Evolutionary conservation across 1,139 yeast species (phyloP), one percentile per base, ranked within the genome.

Genomic region (Blastobotrys proliferans): DNA sequence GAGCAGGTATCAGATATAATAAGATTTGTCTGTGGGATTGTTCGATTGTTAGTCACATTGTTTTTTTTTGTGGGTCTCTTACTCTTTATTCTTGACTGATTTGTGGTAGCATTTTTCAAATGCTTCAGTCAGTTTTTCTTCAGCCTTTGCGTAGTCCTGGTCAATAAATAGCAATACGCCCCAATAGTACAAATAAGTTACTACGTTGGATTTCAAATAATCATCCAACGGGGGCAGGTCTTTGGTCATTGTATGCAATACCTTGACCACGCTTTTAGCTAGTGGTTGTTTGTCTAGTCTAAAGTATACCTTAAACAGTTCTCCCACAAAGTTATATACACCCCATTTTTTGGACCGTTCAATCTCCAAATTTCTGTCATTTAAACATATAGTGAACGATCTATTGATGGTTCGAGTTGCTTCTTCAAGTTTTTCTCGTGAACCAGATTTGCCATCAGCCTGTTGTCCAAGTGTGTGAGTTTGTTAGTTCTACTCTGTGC

Each of bases 191-290:
- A 77, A 64, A 57, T 77, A 86, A 1, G 79, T 74, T 9, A 78
- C 74, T 8, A 77, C 71, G 44, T 81, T 80, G 9, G 76, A 65
- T 51, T 72, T 74, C 19, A 76, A 72, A 22, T 73, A 71, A 13
- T 57, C 47, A 2, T 67, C 59, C 6, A 77, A 56, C 3, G 70
- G 63, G 16, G 85, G 81, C 49, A 83, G 66, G 31, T 75, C 77
- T 14, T 66, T 65, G 16, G 72, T 60, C 46, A 81, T 75, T 4
- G 79, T 76, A 27, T 69, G 73, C 36, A 88, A 66, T 2, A 90
- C 96, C 59, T 81, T 81, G 46, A 86, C 79, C 45, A 87, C 73
- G 43, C 87, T 83, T 53, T 81, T 81, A 14, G 94, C 94, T 56
- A 88, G 73, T 49, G 88, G 87, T 38, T 77, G 69, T 54, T 84